phyloP scores from a whole-genome alignment of 805 yeast genomes.

The Teunomyces stri region DNA sequence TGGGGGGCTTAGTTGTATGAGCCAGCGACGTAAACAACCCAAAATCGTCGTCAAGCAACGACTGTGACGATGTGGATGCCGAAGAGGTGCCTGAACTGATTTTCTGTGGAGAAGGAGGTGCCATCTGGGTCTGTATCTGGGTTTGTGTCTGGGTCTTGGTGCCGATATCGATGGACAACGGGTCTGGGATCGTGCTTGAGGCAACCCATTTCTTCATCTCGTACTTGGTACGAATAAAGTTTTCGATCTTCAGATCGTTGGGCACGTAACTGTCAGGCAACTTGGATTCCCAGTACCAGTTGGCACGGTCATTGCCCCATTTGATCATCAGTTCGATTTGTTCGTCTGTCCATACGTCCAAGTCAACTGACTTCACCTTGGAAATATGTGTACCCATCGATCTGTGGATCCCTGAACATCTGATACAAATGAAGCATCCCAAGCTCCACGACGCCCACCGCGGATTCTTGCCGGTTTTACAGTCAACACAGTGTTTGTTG shows the following conservation, averaged over 20 bases:
- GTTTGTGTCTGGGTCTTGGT: neutral
- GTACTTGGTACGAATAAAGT: constrained; percentile 88
- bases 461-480: constrained; percentile 86
- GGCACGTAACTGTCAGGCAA: constrained; percentile 72
- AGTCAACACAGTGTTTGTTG: constrained; percentile 85
- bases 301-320: constrained; percentile 85
- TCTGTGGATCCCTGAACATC: constrained; percentile 95
- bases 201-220: constrained; percentile 85
- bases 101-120: neutral
- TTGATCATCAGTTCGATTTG: constrained; percentile 77
- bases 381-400: constrained; percentile 95
- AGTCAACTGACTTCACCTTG: constrained; percentile 87
- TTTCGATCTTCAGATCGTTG: constrained; percentile 79
- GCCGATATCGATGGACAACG: constrained; percentile 36
- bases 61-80: neutral
- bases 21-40: constrained; percentile 36
- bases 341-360: constrained; percentile 95
- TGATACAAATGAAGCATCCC: constrained; percentile 89
- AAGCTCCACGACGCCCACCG: constrained; percentile 98
- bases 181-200: constrained; percentile 57
- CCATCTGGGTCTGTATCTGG: neutral
- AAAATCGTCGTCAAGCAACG: constrained; percentile 40
- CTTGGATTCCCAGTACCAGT: constrained; percentile 79
- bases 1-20: constrained; percentile 1
- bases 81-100: neutral